A percentile compares a stretch with the other conserved stretches of the same genome.
Evolutionary conservation across 2,329 filamentous ascomycete species (phyloP).

Genomic region (Colletotrichum agaves): DNA sequence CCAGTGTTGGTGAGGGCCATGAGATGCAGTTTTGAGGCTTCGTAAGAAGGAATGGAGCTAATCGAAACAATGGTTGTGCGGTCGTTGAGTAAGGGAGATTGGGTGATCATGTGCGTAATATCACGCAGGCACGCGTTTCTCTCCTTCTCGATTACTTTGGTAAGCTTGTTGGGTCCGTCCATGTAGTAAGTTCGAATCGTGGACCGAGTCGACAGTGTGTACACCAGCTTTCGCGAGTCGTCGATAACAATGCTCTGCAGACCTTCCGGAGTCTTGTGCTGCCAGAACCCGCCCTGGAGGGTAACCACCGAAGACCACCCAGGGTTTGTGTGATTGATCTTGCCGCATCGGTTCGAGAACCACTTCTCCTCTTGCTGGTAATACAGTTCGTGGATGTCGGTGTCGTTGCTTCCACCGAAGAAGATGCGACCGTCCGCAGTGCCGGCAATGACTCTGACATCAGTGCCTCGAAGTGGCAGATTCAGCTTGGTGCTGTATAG

Average conservation of each 20-base stretch:
- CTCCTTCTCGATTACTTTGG: constrained; percentile 73
- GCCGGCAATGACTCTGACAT: constrained; percentile 81
- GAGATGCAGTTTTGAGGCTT: constrained; percentile 85
- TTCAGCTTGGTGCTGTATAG: constrained; percentile 92
- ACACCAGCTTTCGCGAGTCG: constrained; percentile 87
- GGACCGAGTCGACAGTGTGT: constrained; percentile 88
- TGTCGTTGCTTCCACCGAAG: constrained; percentile 82
- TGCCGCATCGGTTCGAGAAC: constrained; percentile 90
- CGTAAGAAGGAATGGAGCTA: constrained; percentile 81
- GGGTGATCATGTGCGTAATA: constrained; percentile 86
- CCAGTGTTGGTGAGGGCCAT: constrained; percentile 92
- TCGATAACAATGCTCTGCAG: constrained; percentile 87
- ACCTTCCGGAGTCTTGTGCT: constrained; percentile 66
- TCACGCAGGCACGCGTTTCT: constrained; percentile 72
- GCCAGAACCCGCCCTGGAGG: constrained; percentile 61
- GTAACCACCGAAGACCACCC: constrained; percentile 74
- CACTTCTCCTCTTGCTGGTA: constrained; percentile 98
- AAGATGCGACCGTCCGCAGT: constrained; percentile 92
- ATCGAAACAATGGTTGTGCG: constrained; percentile 83
- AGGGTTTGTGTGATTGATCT: constrained; percentile 86
- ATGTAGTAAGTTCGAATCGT: constrained; percentile 94
- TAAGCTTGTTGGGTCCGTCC: constrained; percentile 71
- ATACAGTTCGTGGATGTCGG: constrained; percentile 91
- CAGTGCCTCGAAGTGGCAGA: constrained; percentile 78
- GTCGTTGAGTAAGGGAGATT: constrained; percentile 75